Evolutionary conservation across 164 flowering plant species (phyloP).

Genomic region (Nymphaea colorata): DNA sequence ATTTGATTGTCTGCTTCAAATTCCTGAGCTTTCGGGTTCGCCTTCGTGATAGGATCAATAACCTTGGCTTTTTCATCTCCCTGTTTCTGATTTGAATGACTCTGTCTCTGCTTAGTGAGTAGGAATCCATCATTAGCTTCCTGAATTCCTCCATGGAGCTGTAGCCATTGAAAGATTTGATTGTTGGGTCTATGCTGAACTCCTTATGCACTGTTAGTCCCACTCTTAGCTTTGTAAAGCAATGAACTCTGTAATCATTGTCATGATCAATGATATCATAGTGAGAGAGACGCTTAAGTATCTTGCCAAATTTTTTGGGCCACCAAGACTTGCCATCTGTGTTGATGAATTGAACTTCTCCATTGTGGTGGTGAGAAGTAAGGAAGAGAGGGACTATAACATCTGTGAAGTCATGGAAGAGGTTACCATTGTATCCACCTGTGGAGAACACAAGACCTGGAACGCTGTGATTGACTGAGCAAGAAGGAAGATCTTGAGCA

Average conservation of each 20-base stretch:
- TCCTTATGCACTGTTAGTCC: conserved; percentile 50
- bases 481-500: conserved; percentile 19
- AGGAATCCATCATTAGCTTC: conserved; percentile 32
- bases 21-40: conserved; percentile 36
- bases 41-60: conserved; percentile 45
- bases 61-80: conserved; percentile 27
- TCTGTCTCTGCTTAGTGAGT: conserved; percentile 23
- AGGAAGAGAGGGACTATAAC: conserved; percentile 47
- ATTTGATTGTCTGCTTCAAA: conserved; percentile 16
- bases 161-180: conserved; percentile 19
- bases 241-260: conserved; percentile 27
- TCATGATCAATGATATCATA: conserved; percentile 43
- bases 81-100: neutral
- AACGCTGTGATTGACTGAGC: conserved; percentile 29
- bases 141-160: conserved; percentile 41
- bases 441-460: conserved; percentile 62
- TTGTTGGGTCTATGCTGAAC: conserved; percentile 30
- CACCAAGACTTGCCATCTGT: conserved; percentile 26
- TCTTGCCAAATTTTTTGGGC: conserved; percentile 20
- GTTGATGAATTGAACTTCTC: conserved; percentile 54
- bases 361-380: conserved; percentile 30
- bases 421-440: conserved; percentile 63
- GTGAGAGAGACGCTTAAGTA: conserved; percentile 33
- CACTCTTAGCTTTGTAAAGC: conserved; percentile 32
- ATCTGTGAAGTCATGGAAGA: conserved; percentile 68